phyloP scores from a whole-genome alignment of 2,329 filamentous ascomycete species.

The Aspergillus hortae region DNA sequence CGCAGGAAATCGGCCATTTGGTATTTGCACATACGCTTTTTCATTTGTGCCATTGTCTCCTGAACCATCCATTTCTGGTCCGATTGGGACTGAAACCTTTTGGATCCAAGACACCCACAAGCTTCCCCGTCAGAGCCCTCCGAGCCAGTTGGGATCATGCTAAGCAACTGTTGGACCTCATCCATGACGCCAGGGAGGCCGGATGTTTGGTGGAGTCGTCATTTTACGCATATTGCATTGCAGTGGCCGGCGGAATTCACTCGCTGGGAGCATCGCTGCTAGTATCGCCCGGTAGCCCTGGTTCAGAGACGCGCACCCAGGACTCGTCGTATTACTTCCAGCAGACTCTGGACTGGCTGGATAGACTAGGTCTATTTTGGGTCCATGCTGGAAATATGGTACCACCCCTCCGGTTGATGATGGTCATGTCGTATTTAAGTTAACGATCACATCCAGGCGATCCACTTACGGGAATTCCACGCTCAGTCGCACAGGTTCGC shows the following conservation, averaged over 20 bases:
- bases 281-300: background rate
- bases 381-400: slow-evolving; percentile 22
- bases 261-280: background rate
- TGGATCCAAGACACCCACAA: slow-evolving; percentile 24
- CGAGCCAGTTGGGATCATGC: slow-evolving; percentile 28
- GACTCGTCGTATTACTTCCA: slow-evolving; percentile 11
- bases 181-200: slow-evolving; percentile 17
- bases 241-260: slow-evolving; percentile 19
- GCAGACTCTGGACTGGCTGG: slow-evolving; percentile 14
- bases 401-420: background rate
- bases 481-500: slow-evolving; percentile 14
- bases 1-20: slow-evolving; percentile 23
- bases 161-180: slow-evolving; percentile 22
- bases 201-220: slow-evolving; percentile 24
- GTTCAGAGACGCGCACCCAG: slow-evolving; percentile 2
- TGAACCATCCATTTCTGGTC: slow-evolving; percentile 36
- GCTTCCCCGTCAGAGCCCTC: slow-evolving; percentile 26
- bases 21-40: slow-evolving; percentile 32
- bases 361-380: slow-evolving; percentile 16
- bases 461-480: slow-evolving; percentile 21
- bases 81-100: slow-evolving; percentile 22
- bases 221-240: slow-evolving; percentile 33
- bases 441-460: slow-evolving; percentile 5
- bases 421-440: too few relatives aligned
- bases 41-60: slow-evolving; percentile 33